phyloP scores from a whole-genome alignment of 2,329 filamentous ascomycete species.

The Pseudogymnoascus verrucosus region DNA sequence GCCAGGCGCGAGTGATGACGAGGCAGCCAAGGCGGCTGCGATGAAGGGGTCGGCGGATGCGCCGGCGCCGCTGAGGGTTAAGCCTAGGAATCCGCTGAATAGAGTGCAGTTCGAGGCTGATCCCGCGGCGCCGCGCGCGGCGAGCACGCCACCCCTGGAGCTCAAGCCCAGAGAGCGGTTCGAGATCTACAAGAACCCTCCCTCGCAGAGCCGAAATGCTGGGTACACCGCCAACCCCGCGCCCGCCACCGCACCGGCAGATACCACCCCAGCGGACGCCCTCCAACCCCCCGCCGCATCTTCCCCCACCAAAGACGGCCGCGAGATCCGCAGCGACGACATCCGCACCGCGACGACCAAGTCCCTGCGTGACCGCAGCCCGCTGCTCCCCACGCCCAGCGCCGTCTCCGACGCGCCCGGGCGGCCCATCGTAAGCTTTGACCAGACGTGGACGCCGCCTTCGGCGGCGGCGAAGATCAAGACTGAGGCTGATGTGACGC shows the following conservation, averaged over 20 bases:
- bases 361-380: constrained; percentile 75
- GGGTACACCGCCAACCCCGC: constrained; percentile 62
- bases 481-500: constrained; percentile 57
- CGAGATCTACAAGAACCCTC: constrained; percentile 79
- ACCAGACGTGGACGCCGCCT: constrained; percentile 66
- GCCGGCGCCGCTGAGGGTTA: constrained; percentile 44
- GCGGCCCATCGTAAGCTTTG: constrained; percentile 95
- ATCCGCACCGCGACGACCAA: constrained; percentile 88
- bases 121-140: not conserved
- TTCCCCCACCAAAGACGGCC: constrained; percentile 54
- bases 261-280: constrained; percentile 25
- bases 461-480: constrained; percentile 46
- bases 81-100: constrained; percentile 58
- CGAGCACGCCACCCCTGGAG: constrained; percentile 35
- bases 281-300: constrained; percentile 21
- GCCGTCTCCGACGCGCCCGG: constrained; percentile 85
- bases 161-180: constrained; percentile 37
- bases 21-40: constrained; percentile 18
- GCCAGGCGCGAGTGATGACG: constrained; percentile 44
- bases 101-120: constrained; percentile 45
- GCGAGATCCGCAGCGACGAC: constrained; percentile 79
- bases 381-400: constrained; percentile 78
- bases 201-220: constrained; percentile 73
- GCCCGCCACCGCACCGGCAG: constrained; percentile 29
- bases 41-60: constrained; percentile 22